phyloP scores from a whole-genome alignment of 345 rosid species.

The Arabis hirsuta region DNA sequence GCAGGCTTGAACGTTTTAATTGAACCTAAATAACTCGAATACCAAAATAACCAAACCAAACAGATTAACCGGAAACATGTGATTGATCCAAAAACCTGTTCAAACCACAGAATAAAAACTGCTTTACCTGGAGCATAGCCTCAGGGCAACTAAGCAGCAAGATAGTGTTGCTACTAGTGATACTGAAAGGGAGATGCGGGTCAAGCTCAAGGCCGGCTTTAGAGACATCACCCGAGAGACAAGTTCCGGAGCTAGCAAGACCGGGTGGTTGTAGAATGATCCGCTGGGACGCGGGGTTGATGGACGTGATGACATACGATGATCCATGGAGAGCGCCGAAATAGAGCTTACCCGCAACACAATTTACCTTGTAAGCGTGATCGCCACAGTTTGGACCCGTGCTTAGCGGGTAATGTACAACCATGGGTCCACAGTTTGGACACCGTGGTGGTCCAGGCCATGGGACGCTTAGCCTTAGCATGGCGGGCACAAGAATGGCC shows the following conservation, averaged over 20 bases:
- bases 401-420: conserved; percentile 54
- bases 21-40: background rate
- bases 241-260: conserved; percentile 35
- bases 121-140: conserved; percentile 40
- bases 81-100: background rate
- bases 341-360: conserved; percentile 51
- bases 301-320: conserved; percentile 54
- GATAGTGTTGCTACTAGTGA: conserved; percentile 57
- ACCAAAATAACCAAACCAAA: background rate
- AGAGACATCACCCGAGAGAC: conserved; percentile 50
- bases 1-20: background rate
- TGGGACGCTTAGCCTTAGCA: conserved; percentile 30
- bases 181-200: conserved; percentile 53
- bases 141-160: conserved; percentile 55
- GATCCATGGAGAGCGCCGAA: conserved; percentile 51
- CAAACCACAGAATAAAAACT: background rate
- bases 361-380: conserved; percentile 48
- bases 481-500: conserved; percentile 31
- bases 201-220: conserved; percentile 52
- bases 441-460: conserved; percentile 43
- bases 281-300: conserved; percentile 50
- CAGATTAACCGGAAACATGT: background rate
- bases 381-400: conserved; percentile 47
- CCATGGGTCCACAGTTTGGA: conserved; percentile 48
- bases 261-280: conserved; percentile 49